Percentiles rank a stretch among this genome's conserved stretches.
Evolutionary conservation across 2,329 filamentous ascomycete species (phyloP).

Genomic region (Epichloe sibirici): DNA sequence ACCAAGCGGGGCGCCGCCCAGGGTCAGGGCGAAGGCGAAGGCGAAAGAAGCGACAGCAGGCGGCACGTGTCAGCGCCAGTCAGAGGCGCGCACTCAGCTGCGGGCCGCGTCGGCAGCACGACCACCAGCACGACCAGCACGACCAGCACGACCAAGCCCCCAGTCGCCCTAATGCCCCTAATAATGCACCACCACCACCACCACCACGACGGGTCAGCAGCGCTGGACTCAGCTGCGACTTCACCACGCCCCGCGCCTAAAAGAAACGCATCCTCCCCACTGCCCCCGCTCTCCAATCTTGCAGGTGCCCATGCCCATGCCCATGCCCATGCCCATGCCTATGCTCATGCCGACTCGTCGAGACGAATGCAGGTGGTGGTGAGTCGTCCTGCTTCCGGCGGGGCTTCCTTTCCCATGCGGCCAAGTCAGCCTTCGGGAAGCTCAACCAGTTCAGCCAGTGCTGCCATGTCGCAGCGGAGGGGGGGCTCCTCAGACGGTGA

Average conservation of each 20-base stretch:
- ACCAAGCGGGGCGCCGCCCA: conserved; percentile 36
- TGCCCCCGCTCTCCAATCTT: conserved; percentile 37
- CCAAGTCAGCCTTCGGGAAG: conserved; percentile 31
- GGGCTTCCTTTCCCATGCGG: conserved; percentile 24
- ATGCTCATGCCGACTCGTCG: conserved; percentile 39
- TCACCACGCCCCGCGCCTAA: conserved; percentile 19
- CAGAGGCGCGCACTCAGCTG: conserved; percentile 18
- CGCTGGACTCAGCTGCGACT: conserved; percentile 10
- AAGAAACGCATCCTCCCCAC: conserved; percentile 41
- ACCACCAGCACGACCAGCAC: background rate
- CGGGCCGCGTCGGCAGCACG: conserved; percentile 12
- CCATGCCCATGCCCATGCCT: too few relatives aligned
- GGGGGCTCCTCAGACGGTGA: conserved; percentile 57
- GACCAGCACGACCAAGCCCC: background rate
- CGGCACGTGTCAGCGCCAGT: conserved; percentile 43
- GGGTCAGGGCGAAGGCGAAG: conserved; percentile 18
- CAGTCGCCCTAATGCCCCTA: conserved; percentile 3
- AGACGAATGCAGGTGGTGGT: conserved; percentile 22
- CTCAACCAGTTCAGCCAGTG: conserved; percentile 25
- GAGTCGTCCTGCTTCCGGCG: conserved; percentile 29
- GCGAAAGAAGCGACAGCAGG: conserved; percentile 25
- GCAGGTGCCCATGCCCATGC: conserved; percentile 37
- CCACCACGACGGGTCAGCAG: conserved; percentile 6
- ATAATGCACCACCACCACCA: too few relatives aligned
- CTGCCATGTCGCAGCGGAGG: conserved; percentile 27